Evolutionary conservation across 495 filamentous ascomycete genomes (phyloP).

Genomic region (Hypoxylon rickii): DNA sequence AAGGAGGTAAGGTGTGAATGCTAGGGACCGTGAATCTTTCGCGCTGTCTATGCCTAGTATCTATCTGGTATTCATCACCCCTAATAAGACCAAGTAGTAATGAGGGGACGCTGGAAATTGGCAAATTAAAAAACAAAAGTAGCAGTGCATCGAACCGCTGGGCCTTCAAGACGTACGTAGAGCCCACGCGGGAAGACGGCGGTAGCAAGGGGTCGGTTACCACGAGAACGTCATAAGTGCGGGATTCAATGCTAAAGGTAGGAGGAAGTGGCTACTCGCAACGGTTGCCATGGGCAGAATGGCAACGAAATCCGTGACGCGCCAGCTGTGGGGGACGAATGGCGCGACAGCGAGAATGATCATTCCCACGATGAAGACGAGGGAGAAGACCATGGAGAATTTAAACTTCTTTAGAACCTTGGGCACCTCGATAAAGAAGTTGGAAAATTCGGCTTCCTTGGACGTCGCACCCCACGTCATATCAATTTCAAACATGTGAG

Average conservation of each 20-base stretch:
- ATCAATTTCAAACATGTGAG: constrained; percentile 74
- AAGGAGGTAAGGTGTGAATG: too few species aligned
- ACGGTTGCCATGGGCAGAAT: constrained; percentile 80
- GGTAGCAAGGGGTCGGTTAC: too few species aligned
- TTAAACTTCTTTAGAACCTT: constrained; percentile 79
- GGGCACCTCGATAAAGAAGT: constrained; percentile 81
- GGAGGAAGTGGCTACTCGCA: constrained; percentile 66
- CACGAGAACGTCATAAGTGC: constrained; percentile 83
- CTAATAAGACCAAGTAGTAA: not conserved
- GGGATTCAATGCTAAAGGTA: constrained; percentile 76
- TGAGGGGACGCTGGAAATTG: not conserved
- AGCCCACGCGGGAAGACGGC: too few species aligned
- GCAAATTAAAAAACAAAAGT: too few species aligned
- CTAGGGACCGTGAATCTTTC: too few species aligned
- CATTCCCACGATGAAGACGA: constrained; percentile 66
- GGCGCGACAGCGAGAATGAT: constrained; percentile 65
- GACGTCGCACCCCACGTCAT: constrained; percentile 74
- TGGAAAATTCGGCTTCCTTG: constrained; percentile 73
- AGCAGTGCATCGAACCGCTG: too few species aligned
- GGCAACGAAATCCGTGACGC: constrained; percentile 77
- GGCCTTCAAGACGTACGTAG: too few species aligned
- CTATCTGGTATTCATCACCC: not conserved
- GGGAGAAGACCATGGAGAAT: constrained; percentile 70
- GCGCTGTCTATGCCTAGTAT: too few species aligned
- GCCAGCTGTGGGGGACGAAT: constrained; percentile 70